Evolutionary conservation across 2,329 filamentous ascomycete genomes (phyloP), one percentile per base, ranked within the genome.

Genomic region (Alternaria gansuensis): DNA sequence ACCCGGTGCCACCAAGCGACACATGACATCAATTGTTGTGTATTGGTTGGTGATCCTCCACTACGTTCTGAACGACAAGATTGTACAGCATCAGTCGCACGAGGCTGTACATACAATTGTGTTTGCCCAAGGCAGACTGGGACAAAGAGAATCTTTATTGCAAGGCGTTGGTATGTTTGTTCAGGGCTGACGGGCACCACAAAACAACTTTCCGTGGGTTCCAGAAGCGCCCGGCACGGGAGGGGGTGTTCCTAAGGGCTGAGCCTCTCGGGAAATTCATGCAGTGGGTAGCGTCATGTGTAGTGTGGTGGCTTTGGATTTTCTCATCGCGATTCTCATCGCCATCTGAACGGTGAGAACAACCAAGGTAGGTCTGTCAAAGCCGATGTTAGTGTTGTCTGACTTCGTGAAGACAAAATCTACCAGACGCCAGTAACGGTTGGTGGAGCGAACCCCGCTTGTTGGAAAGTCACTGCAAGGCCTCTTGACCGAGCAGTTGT

Each of bases 81-180:
- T 5, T n/a, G 24, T 41, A 53, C 40, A 36, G 34, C 21, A 34
- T 33, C 49, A 40, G 41, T 57, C 41, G 49, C 24, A 31, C 54
- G 10, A 43, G 29, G 49, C 43, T 49, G 50, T 58, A 53, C 36
- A 54, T 10, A 10, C 21, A 41, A n/a, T 28, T 49, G n/a, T 49
- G 43, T 36, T 57, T 44, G 36, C 41, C 34, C 50, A 48, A 58
- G 55, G 55, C 55, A 58, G 55, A 58, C 54, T 55, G 26, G 26
- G 45, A 56, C 23, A 41, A 43, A 43, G 9, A 14, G 9, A 11
- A 21, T 43, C 10, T 50, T 14, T 37, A 28, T 23, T 39, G n/a
- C 17, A 33, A 46, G 17, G 24, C 41, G 24, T 46, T 24, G 41
- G 24, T 23, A 13, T 54, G 40, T 28, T 39, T 31, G 5, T 31